Conservation (phyloP, 805 yeast species). For the Starmerella floris region DNA sequence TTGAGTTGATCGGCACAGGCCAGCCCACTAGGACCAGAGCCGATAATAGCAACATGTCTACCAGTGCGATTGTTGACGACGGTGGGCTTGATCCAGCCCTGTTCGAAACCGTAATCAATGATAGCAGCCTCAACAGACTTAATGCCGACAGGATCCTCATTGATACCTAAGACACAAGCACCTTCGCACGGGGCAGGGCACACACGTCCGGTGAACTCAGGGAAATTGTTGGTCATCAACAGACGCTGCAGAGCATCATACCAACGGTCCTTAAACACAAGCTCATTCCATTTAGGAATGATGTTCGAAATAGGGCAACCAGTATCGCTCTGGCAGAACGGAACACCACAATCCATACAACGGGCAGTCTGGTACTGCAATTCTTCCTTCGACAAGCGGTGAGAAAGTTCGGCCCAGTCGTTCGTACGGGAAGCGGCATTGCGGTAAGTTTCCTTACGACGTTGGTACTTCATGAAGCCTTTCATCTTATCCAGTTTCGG, state of each 20-base stretch:
- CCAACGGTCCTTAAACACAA: slow-evolving; percentile 92
- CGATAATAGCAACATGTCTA: slow-evolving; percentile 70
- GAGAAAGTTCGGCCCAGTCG: slow-evolving; percentile 87
- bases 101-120: slow-evolving; percentile 88
- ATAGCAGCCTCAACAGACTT: slow-evolving; percentile 92
- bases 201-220: slow-evolving; percentile 94
- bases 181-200: slow-evolving; percentile 99
- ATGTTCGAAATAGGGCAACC: slow-evolving; percentile 97
- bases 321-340: slow-evolving; percentile 94
- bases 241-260: slow-evolving; percentile 80
- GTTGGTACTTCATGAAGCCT: slow-evolving; percentile 89
- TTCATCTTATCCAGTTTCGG: slow-evolving; percentile 62
- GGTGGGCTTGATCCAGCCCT: slow-evolving; percentile 86
- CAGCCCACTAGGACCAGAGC: slow-evolving; percentile 95
- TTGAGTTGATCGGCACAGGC: slow-evolving; percentile 95
- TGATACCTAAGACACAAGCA: slow-evolving; percentile 86
- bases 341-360: slow-evolving; percentile 99
- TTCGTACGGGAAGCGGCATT: slow-evolving; percentile 57
- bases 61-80: slow-evolving; percentile 77
- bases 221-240: slow-evolving; percentile 94
- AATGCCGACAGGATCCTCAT: slow-evolving; percentile 90
- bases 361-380: slow-evolving; percentile 86
- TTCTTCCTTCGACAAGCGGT: slow-evolving; percentile 71
- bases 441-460: slow-evolving; percentile 79
- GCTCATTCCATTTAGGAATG: slow-evolving; percentile 96